Percentiles rank a stretch among this genome's conserved stretches.
phyloP scores from a whole-genome alignment of 2,329 filamentous ascomycete species.

The Fonsecaea multimorphosa region DNA sequence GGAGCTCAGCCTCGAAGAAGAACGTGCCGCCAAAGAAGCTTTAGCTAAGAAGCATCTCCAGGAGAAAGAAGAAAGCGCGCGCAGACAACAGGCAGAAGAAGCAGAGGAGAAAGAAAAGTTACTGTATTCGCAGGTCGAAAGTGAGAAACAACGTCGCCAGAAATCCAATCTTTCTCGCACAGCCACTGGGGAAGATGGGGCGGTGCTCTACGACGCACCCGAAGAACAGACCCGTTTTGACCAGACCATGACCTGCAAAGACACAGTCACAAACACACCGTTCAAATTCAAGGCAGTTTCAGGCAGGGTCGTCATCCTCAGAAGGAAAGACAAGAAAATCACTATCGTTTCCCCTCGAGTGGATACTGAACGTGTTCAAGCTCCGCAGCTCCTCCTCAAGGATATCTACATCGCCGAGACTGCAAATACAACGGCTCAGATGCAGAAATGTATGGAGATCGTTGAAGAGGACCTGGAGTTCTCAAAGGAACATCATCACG shows the following conservation, averaged over 20 bases:
- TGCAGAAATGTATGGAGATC: constrained; percentile 76
- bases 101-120: constrained; percentile 32
- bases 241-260: constrained; percentile 60
- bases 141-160: constrained; percentile 30
- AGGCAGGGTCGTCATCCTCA: constrained; percentile 69
- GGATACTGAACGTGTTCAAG: constrained; percentile 61
- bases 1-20: constrained; percentile 37
- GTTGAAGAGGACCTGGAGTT: constrained; percentile 78
- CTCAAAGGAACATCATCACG: constrained; percentile 75
- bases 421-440: constrained; percentile 64
- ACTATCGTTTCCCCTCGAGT: constrained; percentile 73
- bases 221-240: constrained; percentile 49
- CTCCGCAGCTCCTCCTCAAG: constrained; percentile 74
- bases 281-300: constrained; percentile 74
- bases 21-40: constrained; percentile 33
- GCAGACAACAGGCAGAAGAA: constrained; percentile 35
- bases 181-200: constrained; percentile 26
- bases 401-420: constrained; percentile 66
- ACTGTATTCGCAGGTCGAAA: constrained; percentile 35
- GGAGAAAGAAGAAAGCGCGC: constrained; percentile 27
- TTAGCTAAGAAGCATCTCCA: constrained; percentile 28
- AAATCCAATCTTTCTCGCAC: constrained; percentile 28
- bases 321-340: constrained; percentile 70
- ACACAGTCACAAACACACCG: constrained; percentile 64
- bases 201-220: constrained; percentile 29